These are phyloP conservation scores for Geotrichum aggregatum DNA, from an alignment of 1,139 yeast genomes.

Conservation along the genomic window DNA sequence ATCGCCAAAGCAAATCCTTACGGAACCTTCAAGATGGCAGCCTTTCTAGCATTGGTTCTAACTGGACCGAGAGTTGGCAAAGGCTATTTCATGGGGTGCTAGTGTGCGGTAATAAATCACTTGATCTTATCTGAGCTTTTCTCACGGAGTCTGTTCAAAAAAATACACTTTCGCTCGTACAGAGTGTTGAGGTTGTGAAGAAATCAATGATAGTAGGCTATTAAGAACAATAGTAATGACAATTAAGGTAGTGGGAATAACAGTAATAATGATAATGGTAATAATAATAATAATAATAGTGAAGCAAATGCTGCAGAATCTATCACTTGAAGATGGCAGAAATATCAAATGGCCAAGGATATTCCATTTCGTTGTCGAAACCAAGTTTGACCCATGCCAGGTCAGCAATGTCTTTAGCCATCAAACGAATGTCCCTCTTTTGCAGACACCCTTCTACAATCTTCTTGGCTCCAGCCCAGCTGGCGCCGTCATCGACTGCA, in stretches of 20 bases:
- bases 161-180: no score
- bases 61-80: neutral
- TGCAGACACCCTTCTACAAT: conserved; percentile 53
- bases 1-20: neutral
- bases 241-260: no score
- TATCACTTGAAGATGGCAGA: conserved; percentile 33
- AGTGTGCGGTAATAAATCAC: conserved; percentile 17
- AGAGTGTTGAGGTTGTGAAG: no score
- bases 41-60: neutral
- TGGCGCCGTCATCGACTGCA: conserved; percentile 27
- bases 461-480: conserved; percentile 47
- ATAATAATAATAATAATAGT: neutral
- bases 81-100: neutral
- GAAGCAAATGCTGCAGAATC: conserved; percentile 1
- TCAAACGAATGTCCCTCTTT: conserved; percentile 50
- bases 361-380: conserved; percentile 36
- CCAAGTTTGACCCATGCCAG: conserved; percentile 36
- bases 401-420: conserved; percentile 40
- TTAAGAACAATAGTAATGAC: no score
- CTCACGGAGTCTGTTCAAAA: no score
- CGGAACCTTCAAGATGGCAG: neutral
- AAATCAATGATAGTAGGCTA: no score
- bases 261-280: neutral
- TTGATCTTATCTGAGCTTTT: conserved; percentile 27
- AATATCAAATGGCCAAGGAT: conserved; percentile 50